Evolutionary conservation across 176 grass and related monocot genomes (phyloP).

Genomic region (Pharus latifolius): DNA sequence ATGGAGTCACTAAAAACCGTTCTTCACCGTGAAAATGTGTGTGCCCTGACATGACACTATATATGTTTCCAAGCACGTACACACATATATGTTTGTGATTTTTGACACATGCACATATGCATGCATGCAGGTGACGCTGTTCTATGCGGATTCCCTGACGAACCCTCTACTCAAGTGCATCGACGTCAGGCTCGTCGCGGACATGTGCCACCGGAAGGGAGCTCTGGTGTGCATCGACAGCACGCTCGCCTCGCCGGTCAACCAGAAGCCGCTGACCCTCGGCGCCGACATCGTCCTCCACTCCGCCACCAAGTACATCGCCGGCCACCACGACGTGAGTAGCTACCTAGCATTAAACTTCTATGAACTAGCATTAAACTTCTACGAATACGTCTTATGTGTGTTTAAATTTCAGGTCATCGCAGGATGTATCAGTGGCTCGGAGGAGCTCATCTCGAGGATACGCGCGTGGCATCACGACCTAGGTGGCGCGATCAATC

Average conservation of each 20-base stretch:
- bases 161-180: constrained; percentile 51
- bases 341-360: not conserved
- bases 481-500: constrained; percentile 69
- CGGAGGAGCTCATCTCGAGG: constrained; percentile 32
- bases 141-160: constrained; percentile 45
- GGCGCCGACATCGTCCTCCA: constrained; percentile 55
- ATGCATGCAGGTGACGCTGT: constrained; percentile 26
- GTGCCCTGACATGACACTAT: not conserved
- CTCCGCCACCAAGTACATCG: constrained; percentile 61
- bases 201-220: constrained; percentile 38
- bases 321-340: constrained; percentile 55
- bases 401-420: constrained; percentile 30
- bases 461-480: constrained; percentile 64
- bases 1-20: constrained; percentile 26
- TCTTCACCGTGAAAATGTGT: constrained; percentile 44
- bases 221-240: constrained; percentile 53
- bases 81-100: not conserved
- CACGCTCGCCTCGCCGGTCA: constrained; percentile 60
- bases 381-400: not conserved
- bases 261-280: constrained; percentile 49
- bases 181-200: constrained; percentile 17
- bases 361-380: not conserved
- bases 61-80: not conserved
- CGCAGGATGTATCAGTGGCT: constrained; percentile 68
- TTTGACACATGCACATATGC: not conserved